Conservation (phyloP, 306 rosid species). For the Vigna angularis region DNA sequence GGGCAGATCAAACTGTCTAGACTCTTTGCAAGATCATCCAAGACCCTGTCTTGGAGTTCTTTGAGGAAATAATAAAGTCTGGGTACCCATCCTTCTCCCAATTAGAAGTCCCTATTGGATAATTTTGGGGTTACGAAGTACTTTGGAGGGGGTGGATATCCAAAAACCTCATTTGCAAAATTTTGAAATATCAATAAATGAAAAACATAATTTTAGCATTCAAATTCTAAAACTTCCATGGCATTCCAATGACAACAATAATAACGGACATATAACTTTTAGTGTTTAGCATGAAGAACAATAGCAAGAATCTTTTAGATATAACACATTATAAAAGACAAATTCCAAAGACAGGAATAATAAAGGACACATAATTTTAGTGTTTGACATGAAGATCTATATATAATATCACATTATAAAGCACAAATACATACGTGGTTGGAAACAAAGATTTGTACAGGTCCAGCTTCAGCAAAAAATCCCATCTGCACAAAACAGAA, state of each 20-base stretch:
- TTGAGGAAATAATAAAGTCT: no score
- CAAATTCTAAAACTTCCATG: not conserved
- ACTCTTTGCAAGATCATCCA: no score
- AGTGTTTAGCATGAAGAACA: not conserved
- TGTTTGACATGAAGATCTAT: not conserved
- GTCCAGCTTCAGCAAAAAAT: conserved; percentile 98
- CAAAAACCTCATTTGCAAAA: not conserved
- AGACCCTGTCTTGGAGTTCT: no score
- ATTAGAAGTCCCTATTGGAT: not conserved
- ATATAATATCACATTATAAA: not conserved
- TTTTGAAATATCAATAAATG: not conserved
- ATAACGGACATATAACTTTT: not conserved
- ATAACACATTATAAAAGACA: not conserved
- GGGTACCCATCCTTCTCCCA: not conserved
- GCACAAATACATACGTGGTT: conserved; percentile 72
- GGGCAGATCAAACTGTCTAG: no score
- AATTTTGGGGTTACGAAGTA: not conserved
- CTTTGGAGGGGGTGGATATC: not conserved
- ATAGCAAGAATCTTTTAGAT: not conserved
- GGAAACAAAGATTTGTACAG: conserved; percentile 96
- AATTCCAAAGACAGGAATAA: not conserved
- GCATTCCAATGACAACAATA: not conserved
- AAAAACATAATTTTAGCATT: not conserved
- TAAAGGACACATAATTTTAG: not conserved
- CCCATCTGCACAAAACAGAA: conserved; percentile 71